These are phyloP conservation scores for Jatropha podagrica DNA, from an alignment of 441 rosid genomes.

Conservation along the genomic window DNA sequence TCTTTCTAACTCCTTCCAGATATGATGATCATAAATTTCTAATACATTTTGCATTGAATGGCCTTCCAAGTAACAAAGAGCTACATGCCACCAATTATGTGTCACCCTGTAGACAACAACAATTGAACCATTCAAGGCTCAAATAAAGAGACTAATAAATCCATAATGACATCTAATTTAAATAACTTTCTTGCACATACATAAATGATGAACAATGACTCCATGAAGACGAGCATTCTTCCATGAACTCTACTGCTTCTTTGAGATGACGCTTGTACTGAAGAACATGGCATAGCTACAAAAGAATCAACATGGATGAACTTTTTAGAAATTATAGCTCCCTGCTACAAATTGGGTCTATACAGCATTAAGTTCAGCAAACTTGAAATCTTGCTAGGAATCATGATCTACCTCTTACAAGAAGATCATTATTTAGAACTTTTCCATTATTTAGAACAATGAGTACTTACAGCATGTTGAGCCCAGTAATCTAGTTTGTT, in stretches of 20 bases:
- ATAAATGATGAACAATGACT: constrained; percentile 68
- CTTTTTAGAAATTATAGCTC: constrained; percentile 1
- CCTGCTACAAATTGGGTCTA: constrained; percentile 2
- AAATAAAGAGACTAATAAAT: constrained; percentile 7
- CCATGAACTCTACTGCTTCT: constrained; percentile 93
- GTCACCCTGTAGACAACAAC: constrained; percentile 52
- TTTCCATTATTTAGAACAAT: background rate
- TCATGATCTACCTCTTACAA: background rate
- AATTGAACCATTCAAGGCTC: constrained; percentile 4
- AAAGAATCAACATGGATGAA: constrained; percentile 17
- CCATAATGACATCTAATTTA: background rate
- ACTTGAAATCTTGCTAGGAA: background rate
- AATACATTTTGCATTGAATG: constrained; percentile 54
- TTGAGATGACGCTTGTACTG: constrained; percentile 69
- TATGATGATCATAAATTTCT: constrained; percentile 63
- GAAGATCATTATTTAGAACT: background rate
- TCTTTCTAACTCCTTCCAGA: constrained; percentile 77
- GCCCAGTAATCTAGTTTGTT: constrained; percentile 75
- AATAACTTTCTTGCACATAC: constrained; percentile 39
- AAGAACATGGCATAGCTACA: constrained; percentile 87
- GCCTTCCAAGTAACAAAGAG: constrained; percentile 94
- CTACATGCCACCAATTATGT: constrained; percentile 98
- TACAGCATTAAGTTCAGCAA: background rate
- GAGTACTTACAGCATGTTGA: constrained; percentile 76
- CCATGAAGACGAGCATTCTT: constrained; percentile 66